Conservation (phyloP, 2,329 filamentous ascomycete species). For the Pseudogymnoascus verrucosus region DNA sequence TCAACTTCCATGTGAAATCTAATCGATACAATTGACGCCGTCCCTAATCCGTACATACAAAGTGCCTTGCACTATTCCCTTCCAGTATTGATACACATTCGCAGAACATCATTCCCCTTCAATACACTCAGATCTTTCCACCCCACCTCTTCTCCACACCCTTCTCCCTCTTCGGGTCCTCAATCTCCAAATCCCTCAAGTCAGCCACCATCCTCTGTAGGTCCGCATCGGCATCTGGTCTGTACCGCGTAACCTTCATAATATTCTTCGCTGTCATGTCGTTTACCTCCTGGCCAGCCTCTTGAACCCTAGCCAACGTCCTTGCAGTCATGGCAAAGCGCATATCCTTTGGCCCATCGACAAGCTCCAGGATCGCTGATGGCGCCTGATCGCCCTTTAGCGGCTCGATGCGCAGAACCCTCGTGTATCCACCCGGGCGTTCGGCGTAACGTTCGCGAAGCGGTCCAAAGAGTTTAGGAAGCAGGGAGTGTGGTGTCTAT, state of each 20-base stretch:
- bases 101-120: neutral
- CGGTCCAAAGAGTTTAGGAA: constrained; percentile 83
- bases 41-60: constrained; percentile 6
- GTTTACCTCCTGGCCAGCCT: constrained; percentile 50
- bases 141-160: constrained; percentile 28
- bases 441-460: constrained; percentile 70
- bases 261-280: constrained; percentile 72
- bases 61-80: neutral
- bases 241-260: constrained; percentile 71
- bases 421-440: constrained; percentile 87
- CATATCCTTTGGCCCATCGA: constrained; percentile 90
- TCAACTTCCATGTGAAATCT: neutral
- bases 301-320: constrained; percentile 60
- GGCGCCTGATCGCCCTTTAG: constrained; percentile 79
- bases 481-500: constrained; percentile 58
- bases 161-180: constrained; percentile 25
- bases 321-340: constrained; percentile 90
- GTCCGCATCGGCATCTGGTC: constrained; percentile 55
- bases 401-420: constrained; percentile 85
- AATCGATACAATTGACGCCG: neutral
- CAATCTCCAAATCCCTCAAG: constrained; percentile 30
- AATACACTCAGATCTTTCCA: constrained; percentile 16
- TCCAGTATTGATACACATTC: constrained; percentile 1
- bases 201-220: constrained; percentile 57
- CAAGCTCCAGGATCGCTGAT: constrained; percentile 86